A percentile compares a stretch with the other conserved stretches of the same genome.
phyloP scores from a whole-genome alignment of 1,139 yeast genomes.

The Chernovozyma sophiae-reginae region DNA sequence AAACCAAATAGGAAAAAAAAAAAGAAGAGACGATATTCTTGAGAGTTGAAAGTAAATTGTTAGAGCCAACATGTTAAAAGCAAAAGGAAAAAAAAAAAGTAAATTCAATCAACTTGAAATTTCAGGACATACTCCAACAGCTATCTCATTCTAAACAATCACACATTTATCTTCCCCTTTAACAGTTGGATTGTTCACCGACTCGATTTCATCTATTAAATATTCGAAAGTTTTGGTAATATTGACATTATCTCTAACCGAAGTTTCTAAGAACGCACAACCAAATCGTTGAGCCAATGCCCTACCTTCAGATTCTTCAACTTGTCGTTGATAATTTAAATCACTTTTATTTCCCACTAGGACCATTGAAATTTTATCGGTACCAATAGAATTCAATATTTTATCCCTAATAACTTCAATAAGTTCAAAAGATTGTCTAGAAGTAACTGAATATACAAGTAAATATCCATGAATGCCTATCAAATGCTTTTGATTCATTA shows the following conservation, averaged over 20 bases:
- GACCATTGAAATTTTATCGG: constrained; percentile 71
- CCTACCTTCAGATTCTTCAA: constrained; percentile 59
- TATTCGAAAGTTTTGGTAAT: constrained; percentile 62
- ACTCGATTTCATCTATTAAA: constrained; percentile 70
- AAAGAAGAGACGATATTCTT: too few species aligned
- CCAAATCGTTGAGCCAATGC: constrained; percentile 58
- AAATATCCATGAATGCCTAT: constrained; percentile 86
- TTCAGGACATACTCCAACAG: too few species aligned
- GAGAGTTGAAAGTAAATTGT: too few species aligned
- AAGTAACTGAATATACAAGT: constrained; percentile 77
- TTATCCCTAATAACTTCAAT: constrained; percentile 78
- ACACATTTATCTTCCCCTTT: constrained; percentile 38
- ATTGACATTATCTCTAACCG: constrained; percentile 73
- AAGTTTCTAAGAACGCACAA: constrained; percentile 74
- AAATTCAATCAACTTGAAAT: neutral
- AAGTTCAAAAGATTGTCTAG: constrained; percentile 75
- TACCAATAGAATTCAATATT: constrained; percentile 71
- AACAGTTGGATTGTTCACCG: constrained; percentile 45
- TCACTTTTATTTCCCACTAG: constrained; percentile 85
- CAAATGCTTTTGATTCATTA: constrained; percentile 76
- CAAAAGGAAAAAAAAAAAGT: neutral
- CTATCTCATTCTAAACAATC: constrained; percentile 24
- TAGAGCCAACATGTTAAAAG: too few species aligned
- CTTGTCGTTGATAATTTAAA: constrained; percentile 61
- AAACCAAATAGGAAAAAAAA: too few species aligned